Conservation (phyloP, 257 asterid genomes). For the Solanum dulcamara region DNA sequence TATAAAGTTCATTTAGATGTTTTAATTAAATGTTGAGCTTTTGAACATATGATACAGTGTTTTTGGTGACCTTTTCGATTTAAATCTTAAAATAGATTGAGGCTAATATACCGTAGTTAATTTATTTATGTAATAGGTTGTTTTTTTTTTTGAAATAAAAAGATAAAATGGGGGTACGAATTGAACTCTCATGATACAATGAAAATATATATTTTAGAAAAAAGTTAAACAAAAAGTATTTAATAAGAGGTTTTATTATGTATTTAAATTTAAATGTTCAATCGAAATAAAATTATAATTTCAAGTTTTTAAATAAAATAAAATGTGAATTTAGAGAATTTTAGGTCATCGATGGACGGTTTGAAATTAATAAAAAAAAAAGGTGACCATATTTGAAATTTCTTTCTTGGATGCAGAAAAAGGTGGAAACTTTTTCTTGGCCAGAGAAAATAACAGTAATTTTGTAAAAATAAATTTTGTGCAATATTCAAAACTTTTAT, state of each 20-base stretch:
- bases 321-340: not conserved
- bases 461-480: not conserved
- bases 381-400: not conserved
- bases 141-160: no score
- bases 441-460: not conserved
- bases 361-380: not conserved
- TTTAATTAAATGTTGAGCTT: not conserved
- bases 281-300: not conserved
- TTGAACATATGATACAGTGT: not conserved
- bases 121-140: no score
- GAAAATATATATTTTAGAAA: no score
- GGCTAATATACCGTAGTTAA: not conserved
- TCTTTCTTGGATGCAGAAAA: not conserved
- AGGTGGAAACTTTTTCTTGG: not conserved
- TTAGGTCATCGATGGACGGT: not conserved
- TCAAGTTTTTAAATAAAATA: not conserved
- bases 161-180: not conserved
- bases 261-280: not conserved
- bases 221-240: not conserved
- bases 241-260: not conserved
- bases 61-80: no score
- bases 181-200: fast-evolving
- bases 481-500: not conserved
- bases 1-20: not conserved
- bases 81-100: no score